Evolutionary conservation across 805 yeast genomes (phyloP).

Genomic region (Hanseniaspora valbyensis): DNA sequence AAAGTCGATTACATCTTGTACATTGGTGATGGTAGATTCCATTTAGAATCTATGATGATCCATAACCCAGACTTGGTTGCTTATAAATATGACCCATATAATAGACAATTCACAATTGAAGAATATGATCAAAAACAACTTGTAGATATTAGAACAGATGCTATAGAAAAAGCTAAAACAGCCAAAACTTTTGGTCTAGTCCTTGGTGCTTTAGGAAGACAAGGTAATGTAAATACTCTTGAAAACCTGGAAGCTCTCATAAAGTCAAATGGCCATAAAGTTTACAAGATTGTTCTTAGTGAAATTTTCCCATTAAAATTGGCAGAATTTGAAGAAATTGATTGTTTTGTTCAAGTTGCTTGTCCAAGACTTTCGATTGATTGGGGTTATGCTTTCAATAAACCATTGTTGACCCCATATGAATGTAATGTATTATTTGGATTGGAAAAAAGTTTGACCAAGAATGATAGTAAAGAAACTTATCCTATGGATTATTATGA

Average conservation of each 20-base stretch:
- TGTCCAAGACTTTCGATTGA: constrained; percentile 93
- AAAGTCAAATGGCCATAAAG: constrained; percentile 45
- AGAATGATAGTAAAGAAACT: constrained; percentile 33
- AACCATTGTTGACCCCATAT: constrained; percentile 87
- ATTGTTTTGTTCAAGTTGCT: constrained; percentile 93
- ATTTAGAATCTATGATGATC: constrained; percentile 90
- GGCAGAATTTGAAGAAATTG: constrained; percentile 84
- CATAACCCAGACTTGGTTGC: constrained; percentile 92
- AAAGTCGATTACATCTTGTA: constrained; percentile 74
- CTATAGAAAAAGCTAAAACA: constrained; percentile 50
- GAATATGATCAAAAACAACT: constrained; percentile 77
- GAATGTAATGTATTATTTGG: constrained; percentile 86
- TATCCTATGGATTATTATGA: constrained; percentile 97
- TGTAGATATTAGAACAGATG: constrained; percentile 60
- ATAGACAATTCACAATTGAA: constrained; percentile 80
- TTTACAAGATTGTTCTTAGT: constrained; percentile 72
- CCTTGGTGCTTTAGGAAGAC: constrained; percentile 89
- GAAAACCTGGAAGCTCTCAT: constrained; percentile 51
- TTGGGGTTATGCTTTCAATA: constrained; percentile 96
- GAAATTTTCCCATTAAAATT: constrained; percentile 90
- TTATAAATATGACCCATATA: constrained; percentile 88
- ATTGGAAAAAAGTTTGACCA: constrained; percentile 51
- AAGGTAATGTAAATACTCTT: constrained; percentile 76
- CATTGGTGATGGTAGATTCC: constrained; percentile 94
- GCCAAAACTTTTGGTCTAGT: constrained; percentile 69